A percentile compares a stretch with the other conserved stretches of the same genome.
Conservation (phyloP, 2,329 filamentous ascomycete species). For the Ophiocordyceps camponoti-saundersi region DNA sequence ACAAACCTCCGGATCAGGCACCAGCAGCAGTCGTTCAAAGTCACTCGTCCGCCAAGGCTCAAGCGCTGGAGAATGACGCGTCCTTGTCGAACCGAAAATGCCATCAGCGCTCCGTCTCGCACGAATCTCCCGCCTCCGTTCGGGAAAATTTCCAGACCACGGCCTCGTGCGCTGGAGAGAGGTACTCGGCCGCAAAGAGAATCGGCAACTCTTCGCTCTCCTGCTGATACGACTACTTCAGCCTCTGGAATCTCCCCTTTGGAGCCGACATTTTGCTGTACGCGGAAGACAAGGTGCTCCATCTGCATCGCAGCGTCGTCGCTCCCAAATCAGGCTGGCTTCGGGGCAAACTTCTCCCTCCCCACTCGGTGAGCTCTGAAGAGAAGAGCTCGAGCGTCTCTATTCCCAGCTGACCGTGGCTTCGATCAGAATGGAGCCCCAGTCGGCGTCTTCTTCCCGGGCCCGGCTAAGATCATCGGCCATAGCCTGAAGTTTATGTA, state of each 20-base stretch:
- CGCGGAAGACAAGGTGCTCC: conserved; percentile 8
- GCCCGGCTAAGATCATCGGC: conserved; percentile 9
- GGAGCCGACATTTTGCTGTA: conserved; percentile 15
- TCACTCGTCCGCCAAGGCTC: background rate
- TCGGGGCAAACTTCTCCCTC: conserved; percentile 13
- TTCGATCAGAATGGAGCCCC: conserved; percentile 10
- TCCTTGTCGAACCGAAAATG: background rate
- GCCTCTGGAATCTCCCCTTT: conserved; percentile 14
- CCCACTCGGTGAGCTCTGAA: conserved; percentile 8
- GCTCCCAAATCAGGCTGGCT: conserved; percentile 16
- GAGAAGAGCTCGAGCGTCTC: background rate
- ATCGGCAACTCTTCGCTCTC: background rate
- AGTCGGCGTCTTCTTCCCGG: conserved; percentile 9
- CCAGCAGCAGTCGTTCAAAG: background rate
- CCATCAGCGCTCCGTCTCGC: background rate
- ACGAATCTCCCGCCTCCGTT: conserved; percentile 2
- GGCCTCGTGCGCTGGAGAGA: conserved; percentile 11
- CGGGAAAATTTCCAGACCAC: conserved; percentile 11
- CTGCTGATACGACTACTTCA: conserved; percentile 2
- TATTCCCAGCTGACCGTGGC: background rate
- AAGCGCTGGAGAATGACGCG: background rate
- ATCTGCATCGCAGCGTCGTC: conserved; percentile 18
- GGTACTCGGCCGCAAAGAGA: conserved; percentile 3
- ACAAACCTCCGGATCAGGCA: background rate
- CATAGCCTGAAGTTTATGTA: conserved; percentile 19